A percentile compares a stretch with the other conserved stretches of the same genome.
These are phyloP conservation scores for Coemansia sp. DNA, from an alignment of 192 early-diverging fungal species.

Conservation along the genomic window DNA sequence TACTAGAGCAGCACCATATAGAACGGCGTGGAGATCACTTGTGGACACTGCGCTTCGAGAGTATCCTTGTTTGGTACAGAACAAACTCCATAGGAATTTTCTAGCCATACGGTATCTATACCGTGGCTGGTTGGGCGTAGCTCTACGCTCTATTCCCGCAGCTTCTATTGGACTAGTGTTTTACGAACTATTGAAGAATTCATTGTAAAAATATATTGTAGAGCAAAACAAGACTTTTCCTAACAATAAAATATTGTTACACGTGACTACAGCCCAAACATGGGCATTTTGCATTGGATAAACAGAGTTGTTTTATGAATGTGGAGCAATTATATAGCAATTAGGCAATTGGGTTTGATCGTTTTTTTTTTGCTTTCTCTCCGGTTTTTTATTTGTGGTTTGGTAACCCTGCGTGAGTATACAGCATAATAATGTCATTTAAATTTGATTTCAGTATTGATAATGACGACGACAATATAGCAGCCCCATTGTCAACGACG, in stretches of 20 bases:
- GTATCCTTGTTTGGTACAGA: slow-evolving; percentile 30
- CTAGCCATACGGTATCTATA: slow-evolving; percentile 41
- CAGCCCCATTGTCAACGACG: background rate
- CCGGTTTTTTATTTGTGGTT: background rate
- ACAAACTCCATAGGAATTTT: slow-evolving; percentile 2
- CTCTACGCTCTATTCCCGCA: slow-evolving; percentile 49
- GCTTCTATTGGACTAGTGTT: slow-evolving; percentile 39
- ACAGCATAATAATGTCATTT: slow-evolving; percentile 37
- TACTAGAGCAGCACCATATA: slow-evolving; percentile 26
- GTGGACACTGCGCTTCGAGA: slow-evolving; percentile 33
- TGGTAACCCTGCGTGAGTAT: too few relatives aligned
- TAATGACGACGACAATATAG: slow-evolving; percentile 19
- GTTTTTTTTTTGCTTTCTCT: background rate
- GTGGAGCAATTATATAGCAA: too few relatives aligned
- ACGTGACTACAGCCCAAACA: slow-evolving; percentile 1
- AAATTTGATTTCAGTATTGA: slow-evolving; percentile 46
- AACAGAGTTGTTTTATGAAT: too few relatives aligned
- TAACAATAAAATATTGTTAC: background rate
- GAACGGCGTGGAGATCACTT: slow-evolving; percentile 39
- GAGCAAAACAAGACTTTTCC: too few relatives aligned
- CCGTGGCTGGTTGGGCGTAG: slow-evolving; percentile 48
- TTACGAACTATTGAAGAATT: slow-evolving; percentile 42
- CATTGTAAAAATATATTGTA: background rate
- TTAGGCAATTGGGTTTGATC: background rate
- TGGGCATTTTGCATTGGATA: background rate